Conservation (phyloP, 768 basidiomycete species). For the Suillus lakei region DNA sequence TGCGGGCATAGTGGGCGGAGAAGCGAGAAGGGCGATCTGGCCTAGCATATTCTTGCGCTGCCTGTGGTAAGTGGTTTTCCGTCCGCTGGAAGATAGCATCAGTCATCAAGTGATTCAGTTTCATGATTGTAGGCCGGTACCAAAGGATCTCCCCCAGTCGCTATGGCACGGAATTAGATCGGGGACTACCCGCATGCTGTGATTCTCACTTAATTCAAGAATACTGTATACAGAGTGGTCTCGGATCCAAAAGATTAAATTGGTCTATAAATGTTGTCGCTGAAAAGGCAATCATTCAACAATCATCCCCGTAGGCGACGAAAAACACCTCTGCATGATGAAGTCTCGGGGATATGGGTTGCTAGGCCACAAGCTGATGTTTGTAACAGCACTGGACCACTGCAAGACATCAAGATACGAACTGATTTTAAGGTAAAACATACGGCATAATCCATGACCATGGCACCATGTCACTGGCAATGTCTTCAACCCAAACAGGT, state of each 20-base stretch:
- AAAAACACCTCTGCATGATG: constrained; percentile 43
- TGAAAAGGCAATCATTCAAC: constrained; percentile 19
- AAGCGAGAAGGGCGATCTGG: constrained; percentile 51
- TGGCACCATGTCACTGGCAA: constrained; percentile 46
- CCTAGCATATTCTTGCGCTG: constrained; percentile 47
- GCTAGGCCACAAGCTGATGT: constrained; percentile 55
- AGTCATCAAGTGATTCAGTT: neutral
- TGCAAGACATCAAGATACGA: constrained; percentile 13
- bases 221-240: constrained; percentile 54
- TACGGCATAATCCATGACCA: constrained; percentile 56
- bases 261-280: constrained; percentile 51
- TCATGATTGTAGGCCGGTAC: constrained; percentile 28
- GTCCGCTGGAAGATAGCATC: constrained; percentile 37
- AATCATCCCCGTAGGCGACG: neutral
- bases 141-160: constrained; percentile 47
- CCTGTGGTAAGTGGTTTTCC: constrained; percentile 51
- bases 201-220: constrained; percentile 57
- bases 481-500: constrained; percentile 51
- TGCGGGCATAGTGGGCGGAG: constrained; percentile 53
- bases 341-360: constrained; percentile 53
- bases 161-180: constrained; percentile 28
- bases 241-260: constrained; percentile 46
- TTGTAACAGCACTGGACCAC: constrained; percentile 49
- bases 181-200: neutral
- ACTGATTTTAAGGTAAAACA: constrained; percentile 13